phyloP scores from a whole-genome alignment of 1,284 basidiomycete genomes.

The Pisolithus thermaeus region DNA sequence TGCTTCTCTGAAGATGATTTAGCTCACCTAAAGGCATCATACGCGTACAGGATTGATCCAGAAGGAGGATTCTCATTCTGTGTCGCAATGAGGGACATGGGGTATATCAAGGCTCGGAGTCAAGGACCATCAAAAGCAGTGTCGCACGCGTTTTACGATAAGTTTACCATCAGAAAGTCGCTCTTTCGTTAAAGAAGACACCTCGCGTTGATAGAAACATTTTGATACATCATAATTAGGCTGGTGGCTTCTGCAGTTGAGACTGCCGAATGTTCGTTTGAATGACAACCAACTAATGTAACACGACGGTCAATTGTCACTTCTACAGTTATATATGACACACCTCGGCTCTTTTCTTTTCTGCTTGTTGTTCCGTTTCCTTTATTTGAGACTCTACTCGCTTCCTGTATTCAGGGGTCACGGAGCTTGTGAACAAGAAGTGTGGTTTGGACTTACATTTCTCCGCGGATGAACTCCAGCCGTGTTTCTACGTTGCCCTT shows the following conservation, averaged over 20 bases:
- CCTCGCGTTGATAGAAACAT: background rate
- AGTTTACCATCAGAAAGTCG: conserved; percentile 9
- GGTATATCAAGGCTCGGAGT: conserved; percentile 40
- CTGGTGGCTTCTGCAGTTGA: background rate
- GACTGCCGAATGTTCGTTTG: conserved; percentile 51
- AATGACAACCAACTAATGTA: conserved; percentile 55
- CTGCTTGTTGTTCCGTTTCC: conserved; percentile 66
- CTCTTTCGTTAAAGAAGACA: conserved; percentile 1
- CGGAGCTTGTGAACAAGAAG: conserved; percentile 1
- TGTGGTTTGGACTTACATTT: conserved; percentile 64
- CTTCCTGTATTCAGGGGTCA: conserved; percentile 44
- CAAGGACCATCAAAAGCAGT: conserved; percentile 10
- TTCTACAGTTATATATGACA: conserved; percentile 1
- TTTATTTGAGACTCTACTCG: conserved; percentile 77
- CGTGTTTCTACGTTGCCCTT: conserved; percentile 88
- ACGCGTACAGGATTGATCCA: conserved; percentile 34
- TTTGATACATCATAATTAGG: background rate
- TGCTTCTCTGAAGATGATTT: conserved; percentile 26
- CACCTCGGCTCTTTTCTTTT: conserved; percentile 79
- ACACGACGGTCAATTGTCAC: conserved; percentile 11
- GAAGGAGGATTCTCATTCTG: conserved; percentile 45
- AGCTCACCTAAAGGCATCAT: conserved; percentile 43
- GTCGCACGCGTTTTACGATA: conserved; percentile 8
- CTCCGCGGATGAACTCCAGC: conserved; percentile 83
- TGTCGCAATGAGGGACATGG: conserved; percentile 45